Conservation (phyloP, 371 early-diverging fungal genomes). For the Neoconidiobolus thromboides region DNA sequence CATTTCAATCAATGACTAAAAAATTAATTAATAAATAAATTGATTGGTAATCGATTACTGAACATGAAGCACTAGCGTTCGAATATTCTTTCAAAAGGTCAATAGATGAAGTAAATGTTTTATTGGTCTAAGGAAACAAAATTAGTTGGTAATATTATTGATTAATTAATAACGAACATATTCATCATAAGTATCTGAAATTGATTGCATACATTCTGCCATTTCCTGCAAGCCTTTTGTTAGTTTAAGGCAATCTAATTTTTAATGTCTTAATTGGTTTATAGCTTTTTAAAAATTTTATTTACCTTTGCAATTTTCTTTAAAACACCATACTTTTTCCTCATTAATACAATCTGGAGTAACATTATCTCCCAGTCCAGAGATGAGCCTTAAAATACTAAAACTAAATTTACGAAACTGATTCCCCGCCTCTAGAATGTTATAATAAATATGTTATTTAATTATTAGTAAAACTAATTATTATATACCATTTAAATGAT, state of each 20-base stretch:
- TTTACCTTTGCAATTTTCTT: conserved; percentile 19
- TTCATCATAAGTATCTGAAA: conserved; percentile 16
- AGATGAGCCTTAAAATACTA: conserved; percentile 15
- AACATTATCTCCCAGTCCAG: conserved; percentile 12
- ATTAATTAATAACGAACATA: conserved; percentile 7
- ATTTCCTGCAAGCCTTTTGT: conserved; percentile 20
- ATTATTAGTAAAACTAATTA: not conserved
- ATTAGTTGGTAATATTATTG: not conserved
- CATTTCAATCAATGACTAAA: conserved; percentile 17
- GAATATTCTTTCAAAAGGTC: conserved; percentile 2
- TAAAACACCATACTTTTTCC: conserved; percentile 22
- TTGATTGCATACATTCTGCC: conserved; percentile 19
- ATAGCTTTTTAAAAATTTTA: not conserved
- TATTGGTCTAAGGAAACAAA: not conserved
- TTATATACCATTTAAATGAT: not conserved
- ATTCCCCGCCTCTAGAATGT: conserved; percentile 11
- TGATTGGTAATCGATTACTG: not conserved
- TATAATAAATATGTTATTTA: not conserved
- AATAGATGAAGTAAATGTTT: not conserved
- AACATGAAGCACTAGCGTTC: not conserved
- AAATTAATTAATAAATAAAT: not conserved
- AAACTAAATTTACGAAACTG: conserved; percentile 16
- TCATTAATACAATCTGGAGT: conserved; percentile 16
- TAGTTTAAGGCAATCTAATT: conserved; percentile 16
- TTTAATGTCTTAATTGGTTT: too few species aligned